Evolutionary conservation across 2,329 filamentous ascomycete genomes (phyloP).

Genomic region (Decorospora gaudefroyi): DNA sequence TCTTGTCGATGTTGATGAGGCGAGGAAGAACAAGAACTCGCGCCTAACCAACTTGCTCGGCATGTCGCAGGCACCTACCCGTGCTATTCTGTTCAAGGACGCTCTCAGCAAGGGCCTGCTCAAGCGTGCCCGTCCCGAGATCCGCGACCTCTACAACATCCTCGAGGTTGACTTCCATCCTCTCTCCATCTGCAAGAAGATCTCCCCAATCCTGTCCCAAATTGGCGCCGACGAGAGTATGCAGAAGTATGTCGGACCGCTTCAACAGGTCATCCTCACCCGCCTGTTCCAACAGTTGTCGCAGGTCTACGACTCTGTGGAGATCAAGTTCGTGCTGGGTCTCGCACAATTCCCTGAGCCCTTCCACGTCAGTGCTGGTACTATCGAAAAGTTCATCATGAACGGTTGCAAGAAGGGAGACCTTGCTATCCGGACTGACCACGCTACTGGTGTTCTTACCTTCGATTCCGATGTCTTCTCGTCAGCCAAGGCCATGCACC

Average conservation of each 20-base stretch:
- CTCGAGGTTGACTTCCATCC: slow-evolving; percentile 99
- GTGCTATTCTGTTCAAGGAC: slow-evolving; percentile 91
- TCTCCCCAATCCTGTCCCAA: slow-evolving; percentile 90
- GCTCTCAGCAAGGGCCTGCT: slow-evolving; percentile 92
- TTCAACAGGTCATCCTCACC: slow-evolving; percentile 98
- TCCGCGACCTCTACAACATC: slow-evolving; percentile 96
- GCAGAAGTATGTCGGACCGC: slow-evolving; percentile 92
- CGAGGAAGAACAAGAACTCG: slow-evolving; percentile 98
- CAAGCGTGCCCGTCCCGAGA: slow-evolving; percentile 90
- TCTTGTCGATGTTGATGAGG: slow-evolving; percentile 95
- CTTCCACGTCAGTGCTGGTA: slow-evolving; percentile 86
- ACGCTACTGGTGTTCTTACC: slow-evolving; percentile 90
- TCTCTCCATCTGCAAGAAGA: slow-evolving; percentile 98
- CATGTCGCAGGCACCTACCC: slow-evolving; percentile 87
- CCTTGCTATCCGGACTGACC: slow-evolving; percentile 91
- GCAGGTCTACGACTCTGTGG: slow-evolving; percentile 97
- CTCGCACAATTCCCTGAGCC: slow-evolving; percentile 95
- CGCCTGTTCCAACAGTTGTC: slow-evolving; percentile 98
- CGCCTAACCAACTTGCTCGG: slow-evolving; percentile 93
- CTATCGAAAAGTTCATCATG: slow-evolving; percentile 99
- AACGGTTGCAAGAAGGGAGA: slow-evolving; percentile 99
- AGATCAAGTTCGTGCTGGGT: slow-evolving; percentile 88
- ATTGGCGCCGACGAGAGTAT: slow-evolving; percentile 94
- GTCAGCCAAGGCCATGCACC: slow-evolving; percentile 87
- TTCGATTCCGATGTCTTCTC: slow-evolving; percentile 99